Base-by-base conservation (phyloP, 129 eudicot species). In the Apium graveolens region DNA sequence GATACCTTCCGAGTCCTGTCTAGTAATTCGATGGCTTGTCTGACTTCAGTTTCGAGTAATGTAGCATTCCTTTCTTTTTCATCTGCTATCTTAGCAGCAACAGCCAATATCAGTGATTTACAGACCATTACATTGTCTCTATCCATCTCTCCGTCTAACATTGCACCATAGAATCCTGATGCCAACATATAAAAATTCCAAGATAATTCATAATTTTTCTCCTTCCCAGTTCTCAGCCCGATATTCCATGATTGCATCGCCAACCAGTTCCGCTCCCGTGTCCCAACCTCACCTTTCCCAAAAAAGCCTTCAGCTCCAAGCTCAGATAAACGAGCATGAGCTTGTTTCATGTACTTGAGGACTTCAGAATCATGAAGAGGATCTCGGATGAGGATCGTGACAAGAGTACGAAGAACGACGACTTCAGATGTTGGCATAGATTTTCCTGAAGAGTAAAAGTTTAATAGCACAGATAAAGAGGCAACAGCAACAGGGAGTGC, bases 1-100 rank as follows among this genome's bases (percentile, higher is more conserved):
- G 82, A 74, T 88, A 95, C 98, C 98, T 95, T 95, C 82, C 92
- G 94, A 0, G 98, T 93, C 81, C 86, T 90, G 83, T 91, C 91
- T 49, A 91, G 87, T 84, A 91, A 76, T 69, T 91, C 96, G 29
- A 88, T 88, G 76, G 97, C 92, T 75, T 87, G 88, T 81, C 83
- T 91, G 70, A 87, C 88, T 83, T 90, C 89, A 74, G 70, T 74
- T 75, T 90, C 98, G 70, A 68, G 75, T 83, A 95, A 73, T 7
- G 84, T 29, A 29, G 78, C 80, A 51, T 79, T 90, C 48, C 72
- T 83, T 63, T 84, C 85, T 85, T 81, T 95, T 83, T 95, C 98
- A 83, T 84, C 87, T 43, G 96, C 96, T 68, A 95, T 80, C 83
- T 85, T 83, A 74, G 97, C 93, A 80, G 94, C 86, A 20, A 95